Percentiles rank a stretch among this genome's conserved stretches.
Conservation (phyloP, 2,329 filamentous ascomycete genomes). For the Gaeumannomyces sp. region DNA sequence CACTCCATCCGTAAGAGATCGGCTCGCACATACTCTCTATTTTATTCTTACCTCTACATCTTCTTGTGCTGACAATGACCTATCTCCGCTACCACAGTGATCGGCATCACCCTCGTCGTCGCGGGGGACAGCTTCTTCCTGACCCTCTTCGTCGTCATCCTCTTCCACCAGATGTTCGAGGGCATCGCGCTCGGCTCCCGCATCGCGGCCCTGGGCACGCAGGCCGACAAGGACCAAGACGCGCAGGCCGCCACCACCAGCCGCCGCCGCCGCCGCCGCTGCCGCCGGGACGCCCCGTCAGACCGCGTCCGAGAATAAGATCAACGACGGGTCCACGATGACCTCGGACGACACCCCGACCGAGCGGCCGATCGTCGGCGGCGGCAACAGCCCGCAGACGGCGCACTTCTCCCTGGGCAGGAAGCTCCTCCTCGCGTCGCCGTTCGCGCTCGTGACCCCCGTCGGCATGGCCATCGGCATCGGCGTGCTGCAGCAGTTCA, state of each 20-base stretch:
- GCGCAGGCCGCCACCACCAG: background rate
- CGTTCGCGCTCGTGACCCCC: conserved; percentile 67
- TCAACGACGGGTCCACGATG: background rate
- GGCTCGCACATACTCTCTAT: background rate
- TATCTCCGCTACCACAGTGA: conserved; percentile 40
- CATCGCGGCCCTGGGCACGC: conserved; percentile 52
- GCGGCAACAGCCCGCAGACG: conserved; percentile 1
- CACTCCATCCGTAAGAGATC: conserved; percentile 56
- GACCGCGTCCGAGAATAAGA: background rate
- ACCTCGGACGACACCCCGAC: conserved; percentile 12
- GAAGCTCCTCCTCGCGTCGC: conserved; percentile 55
- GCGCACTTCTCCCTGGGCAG: conserved; percentile 31
- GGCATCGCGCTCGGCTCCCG: conserved; percentile 67
- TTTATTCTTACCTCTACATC: background rate
- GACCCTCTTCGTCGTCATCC: conserved; percentile 59
- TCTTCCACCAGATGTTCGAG: conserved; percentile 76
- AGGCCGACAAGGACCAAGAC: conserved; percentile 6
- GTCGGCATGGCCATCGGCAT: conserved; percentile 77
- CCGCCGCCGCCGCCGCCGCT: conserved; percentile 1
- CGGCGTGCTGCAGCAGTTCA: conserved; percentile 63
- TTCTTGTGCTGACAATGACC: background rate
- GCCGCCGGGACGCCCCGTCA: conserved; percentile 10
- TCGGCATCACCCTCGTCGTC: conserved; percentile 58
- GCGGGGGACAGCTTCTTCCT: conserved; percentile 49
- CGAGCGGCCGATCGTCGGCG: conserved; percentile 12